Base-by-base conservation (phyloP, 169 alveolate species). In the Haemoproteus tartakovskyi region DNA sequence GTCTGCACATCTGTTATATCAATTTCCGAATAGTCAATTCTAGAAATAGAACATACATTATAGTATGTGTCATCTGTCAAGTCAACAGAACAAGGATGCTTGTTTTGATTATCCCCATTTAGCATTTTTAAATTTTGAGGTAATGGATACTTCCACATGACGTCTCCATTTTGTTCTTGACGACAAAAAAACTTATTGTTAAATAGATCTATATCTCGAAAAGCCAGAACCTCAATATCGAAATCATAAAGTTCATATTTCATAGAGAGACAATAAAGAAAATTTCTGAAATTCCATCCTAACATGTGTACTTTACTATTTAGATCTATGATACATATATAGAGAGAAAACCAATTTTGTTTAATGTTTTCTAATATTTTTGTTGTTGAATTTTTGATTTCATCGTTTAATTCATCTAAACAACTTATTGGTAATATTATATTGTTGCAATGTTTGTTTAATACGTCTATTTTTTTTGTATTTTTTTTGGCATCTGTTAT, bases 241-340 rank as follows among this genome's bases (percentile, higher is more conserved):
- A 56, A 74, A 57, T 57, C 21, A 18, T 74, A 41, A 19, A 74
- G 57, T 46, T 48, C 56, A 45, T 74, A 74, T 74, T 74, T 74
- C 8, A 56, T 4, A 11, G 57, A 27, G 5, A 74, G 51, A 57
- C 33, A 74, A 57, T 74, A 74, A 12, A 74, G 26, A 2, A 74
- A 48, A 29, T 74, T 74, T 57, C 84, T 27, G 24, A 59, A 56
- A 33, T 74, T 78, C 84, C 84, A 74, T 6, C 56, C 16, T 2
- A 74, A 24, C 3, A 78, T 27, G 9, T 57, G 54, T 22, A 16
- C 18, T n/a, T 18, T 8, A 50, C 11, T 22, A 45, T 74, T 74
- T 8, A 46, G 54, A 45, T 74, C 84, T 21, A 74, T 48, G 3
- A 74, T 8, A 60, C 84, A 74, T n/a, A 74, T 54, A 16, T 74